Conservation (phyloP, 2,329 filamentous ascomycete species). For the Calonectria hawksworthii region DNA sequence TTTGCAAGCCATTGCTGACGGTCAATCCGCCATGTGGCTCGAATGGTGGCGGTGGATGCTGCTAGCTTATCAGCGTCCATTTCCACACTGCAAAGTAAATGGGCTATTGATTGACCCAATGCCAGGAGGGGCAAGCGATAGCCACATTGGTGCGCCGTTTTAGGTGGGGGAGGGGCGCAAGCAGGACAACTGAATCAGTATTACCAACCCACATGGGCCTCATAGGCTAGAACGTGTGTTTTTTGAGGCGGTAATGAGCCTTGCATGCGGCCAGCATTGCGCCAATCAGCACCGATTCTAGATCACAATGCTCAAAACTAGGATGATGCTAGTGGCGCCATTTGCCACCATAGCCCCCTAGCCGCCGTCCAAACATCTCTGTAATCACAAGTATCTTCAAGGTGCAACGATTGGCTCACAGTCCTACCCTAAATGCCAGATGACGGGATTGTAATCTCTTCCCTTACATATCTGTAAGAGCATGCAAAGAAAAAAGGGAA, state of each 20-base stretch:
- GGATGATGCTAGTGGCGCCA: not conserved
- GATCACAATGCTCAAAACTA: not conserved
- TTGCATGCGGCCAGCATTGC: not conserved
- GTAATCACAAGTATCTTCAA: too few relatives aligned
- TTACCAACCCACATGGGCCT: not conserved
- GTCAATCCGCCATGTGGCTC: not conserved
- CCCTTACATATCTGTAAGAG: too few relatives aligned
- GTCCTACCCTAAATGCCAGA: not conserved
- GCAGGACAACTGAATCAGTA: not conserved
- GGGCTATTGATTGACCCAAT: not conserved
- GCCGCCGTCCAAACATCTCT: not conserved
- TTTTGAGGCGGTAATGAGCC: not conserved
- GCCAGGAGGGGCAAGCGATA: not conserved
- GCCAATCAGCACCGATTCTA: not conserved
- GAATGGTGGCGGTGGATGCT: not conserved
- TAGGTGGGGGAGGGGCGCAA: not conserved
- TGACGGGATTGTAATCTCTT: not conserved
- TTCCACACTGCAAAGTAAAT: not conserved
- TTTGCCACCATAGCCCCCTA: not conserved
- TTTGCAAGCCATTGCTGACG: not conserved
- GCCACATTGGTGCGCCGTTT: not conserved
- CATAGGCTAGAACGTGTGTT: not conserved
- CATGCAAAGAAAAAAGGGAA: not conserved
- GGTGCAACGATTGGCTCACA: not conserved
- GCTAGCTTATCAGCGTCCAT: not conserved